phyloP scores from a whole-genome alignment of 768 basidiomycete species.

The Tremella mesenterica region DNA sequence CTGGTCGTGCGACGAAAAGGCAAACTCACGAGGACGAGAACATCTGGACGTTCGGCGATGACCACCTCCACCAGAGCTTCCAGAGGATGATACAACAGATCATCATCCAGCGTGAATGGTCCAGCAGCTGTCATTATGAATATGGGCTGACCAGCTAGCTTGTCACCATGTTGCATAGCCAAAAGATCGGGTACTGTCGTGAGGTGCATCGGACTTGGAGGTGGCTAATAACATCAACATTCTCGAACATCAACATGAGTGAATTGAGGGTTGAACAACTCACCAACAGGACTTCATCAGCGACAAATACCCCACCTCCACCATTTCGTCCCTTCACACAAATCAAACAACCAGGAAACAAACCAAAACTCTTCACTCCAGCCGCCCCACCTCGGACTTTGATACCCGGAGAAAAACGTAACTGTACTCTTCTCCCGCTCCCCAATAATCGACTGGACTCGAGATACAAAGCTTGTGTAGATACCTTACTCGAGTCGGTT shows the following conservation, averaged over 20 bases:
- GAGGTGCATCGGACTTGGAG: conserved; percentile 50
- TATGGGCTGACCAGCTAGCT: conserved; percentile 50
- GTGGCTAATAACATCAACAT: conserved; percentile 58
- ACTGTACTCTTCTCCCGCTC: conserved; percentile 53
- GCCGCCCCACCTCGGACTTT: conserved; percentile 59
- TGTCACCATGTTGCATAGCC: conserved; percentile 43
- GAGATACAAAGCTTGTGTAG: conserved; percentile 63
- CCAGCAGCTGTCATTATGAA: conserved; percentile 70
- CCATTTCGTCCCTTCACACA: conserved; percentile 84
- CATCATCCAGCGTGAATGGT: conserved; percentile 71
- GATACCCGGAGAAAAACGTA: conserved; percentile 60
- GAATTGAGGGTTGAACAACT: conserved; percentile 32
- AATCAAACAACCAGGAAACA: conserved; percentile 84
- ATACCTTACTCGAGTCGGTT: conserved; percentile 56
- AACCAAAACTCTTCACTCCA: conserved; percentile 58
- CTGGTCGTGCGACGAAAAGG: background rate
- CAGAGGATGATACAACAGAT: conserved; percentile 69
- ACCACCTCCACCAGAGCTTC: conserved; percentile 56
- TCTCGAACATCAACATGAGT: conserved; percentile 1
- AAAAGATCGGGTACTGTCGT: conserved; percentile 46
- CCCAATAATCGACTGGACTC: conserved; percentile 76
- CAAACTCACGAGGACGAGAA: conserved; percentile 61
- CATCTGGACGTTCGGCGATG: conserved; percentile 60
- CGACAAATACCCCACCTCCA: conserved; percentile 77
- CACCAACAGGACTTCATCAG: conserved; percentile 71